Conservation (phyloP, 2,329 filamentous ascomycete species). For the Fusarium xyrophilum region DNA sequence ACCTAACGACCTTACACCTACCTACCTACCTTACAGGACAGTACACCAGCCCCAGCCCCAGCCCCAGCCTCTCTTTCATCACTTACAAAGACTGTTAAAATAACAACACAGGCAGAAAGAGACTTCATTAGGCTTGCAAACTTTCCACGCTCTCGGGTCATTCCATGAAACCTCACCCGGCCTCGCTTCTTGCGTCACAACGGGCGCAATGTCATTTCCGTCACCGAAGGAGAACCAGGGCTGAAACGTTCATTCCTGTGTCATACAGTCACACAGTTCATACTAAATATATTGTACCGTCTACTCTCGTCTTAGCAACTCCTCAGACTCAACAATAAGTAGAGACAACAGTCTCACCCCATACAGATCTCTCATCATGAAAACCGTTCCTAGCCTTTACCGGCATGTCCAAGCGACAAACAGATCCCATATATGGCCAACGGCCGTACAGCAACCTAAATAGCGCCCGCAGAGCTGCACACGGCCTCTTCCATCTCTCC, state of each 20-base stretch:
- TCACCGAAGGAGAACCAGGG: neutral
- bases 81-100: conserved; percentile 1
- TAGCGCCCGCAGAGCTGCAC: conserved; percentile 27
- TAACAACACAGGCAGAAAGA: neutral
- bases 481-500: conserved; percentile 16
- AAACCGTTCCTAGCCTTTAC: neutral
- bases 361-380: neutral
- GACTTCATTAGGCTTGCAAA: neutral
- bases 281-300: neutral
- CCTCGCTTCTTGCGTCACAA: conserved; percentile 2
- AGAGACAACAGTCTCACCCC: neutral
- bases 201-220: conserved; percentile 6
- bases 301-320: neutral
- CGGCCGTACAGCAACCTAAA: conserved; percentile 7
- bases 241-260: conserved; percentile 14
- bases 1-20: too few species aligned
- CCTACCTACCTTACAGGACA: neutral
- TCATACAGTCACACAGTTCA: neutral
- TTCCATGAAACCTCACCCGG: conserved; percentile 18
- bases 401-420: neutral
- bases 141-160: conserved; percentile 28
- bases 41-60: neutral
- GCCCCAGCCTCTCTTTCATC: neutral
- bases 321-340: neutral
- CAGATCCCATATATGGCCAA: conserved; percentile 2